Evolutionary conservation across 1,284 basidiomycete genomes (phyloP), one percentile per base, ranked within the genome.

Genomic region (Trichosporon sp.): DNA sequence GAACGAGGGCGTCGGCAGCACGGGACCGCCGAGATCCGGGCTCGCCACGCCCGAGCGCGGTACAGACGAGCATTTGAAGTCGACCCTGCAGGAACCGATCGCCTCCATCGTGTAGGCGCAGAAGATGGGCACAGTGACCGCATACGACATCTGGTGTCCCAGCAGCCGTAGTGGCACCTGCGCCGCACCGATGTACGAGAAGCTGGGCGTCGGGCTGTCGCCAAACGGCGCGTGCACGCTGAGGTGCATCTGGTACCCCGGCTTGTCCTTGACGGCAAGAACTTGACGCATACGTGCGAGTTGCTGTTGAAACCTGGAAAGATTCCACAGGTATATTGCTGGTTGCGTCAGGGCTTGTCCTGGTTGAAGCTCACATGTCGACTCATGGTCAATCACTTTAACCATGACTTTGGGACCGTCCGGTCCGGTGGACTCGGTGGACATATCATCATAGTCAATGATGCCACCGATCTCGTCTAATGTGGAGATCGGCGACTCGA

Each of bases 241-340:
- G 80, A 98, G 95, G 78, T 98, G 95, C 68, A 89, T 88, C 16
- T 91, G 90, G 80, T 93, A 95, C 13, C 90, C 90, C 6, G 95
- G 95, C 62, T 90, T 88, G 78, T 94, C 91, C 71, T 95, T 90
- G 77, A 94, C 93, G n/a, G 88, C 88, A 21, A 89, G 91, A 33
- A 95, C 83, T 75, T 95, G 95, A 56, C 93, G 89, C 95, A 99
- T 99, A 69, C 91, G 89, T 68, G 89, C 87, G 7, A 98, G 82
- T 66, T 95, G 92, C 70, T 92, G 89, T 70, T 90, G 87, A 74
- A 98, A 86, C 56, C 91, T 88, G 69, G 90, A 87, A 40, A 95
- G 81, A 16, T 92, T 94, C 95, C 95, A 99, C 5, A 87, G 84
- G 75, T 94, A 95, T 63, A 95, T 87, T 33, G 90, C 89, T 77